Conservation (phyloP, 2,329 filamentous ascomycete genomes). For the Westerdykella aurantiaca region DNA sequence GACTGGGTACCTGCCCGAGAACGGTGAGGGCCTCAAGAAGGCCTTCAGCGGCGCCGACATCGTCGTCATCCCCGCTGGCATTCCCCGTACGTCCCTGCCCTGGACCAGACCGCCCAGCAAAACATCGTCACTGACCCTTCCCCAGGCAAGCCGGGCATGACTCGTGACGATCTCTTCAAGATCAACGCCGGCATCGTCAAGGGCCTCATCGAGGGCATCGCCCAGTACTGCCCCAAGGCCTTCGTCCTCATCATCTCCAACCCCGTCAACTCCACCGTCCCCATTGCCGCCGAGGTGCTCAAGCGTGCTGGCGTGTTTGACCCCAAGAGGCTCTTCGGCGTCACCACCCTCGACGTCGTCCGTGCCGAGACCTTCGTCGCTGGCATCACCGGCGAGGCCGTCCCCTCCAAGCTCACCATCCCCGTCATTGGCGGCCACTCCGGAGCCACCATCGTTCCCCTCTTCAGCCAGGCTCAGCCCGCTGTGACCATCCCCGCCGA, state of each 20-base stretch:
- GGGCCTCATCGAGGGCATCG: constrained; percentile 81
- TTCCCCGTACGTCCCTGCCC: constrained; percentile 66
- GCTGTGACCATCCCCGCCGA: constrained; percentile 75
- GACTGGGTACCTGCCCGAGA: constrained; percentile 78
- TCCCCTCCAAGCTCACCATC: constrained; percentile 76
- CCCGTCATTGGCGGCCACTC: constrained; percentile 97
- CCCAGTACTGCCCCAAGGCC: constrained; percentile 84
- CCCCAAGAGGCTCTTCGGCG: constrained; percentile 92
- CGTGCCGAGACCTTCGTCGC: constrained; percentile 96
- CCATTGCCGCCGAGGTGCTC: constrained; percentile 93
- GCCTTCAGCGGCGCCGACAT: constrained; percentile 92
- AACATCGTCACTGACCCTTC: constrained; percentile 10
- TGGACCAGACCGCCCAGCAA: not conserved
- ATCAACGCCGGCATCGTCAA: constrained; percentile 98
- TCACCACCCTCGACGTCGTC: constrained; percentile 97
- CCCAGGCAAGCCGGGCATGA: constrained; percentile 97
- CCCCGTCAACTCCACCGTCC: constrained; percentile 98
- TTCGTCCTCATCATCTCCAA: constrained; percentile 97
- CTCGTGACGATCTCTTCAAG: constrained; percentile 98
- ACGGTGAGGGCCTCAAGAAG: constrained; percentile 68
- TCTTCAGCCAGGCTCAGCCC: constrained; percentile 88
- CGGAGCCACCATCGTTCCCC: constrained; percentile 93
- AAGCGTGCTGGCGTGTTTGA: constrained; percentile 92
- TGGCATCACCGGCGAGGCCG: constrained; percentile 72
- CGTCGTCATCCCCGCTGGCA: constrained; percentile 94